Evolutionary conservation across 345 rosid species (phyloP), one percentile per base, ranked within the genome.

Genomic region (Hibiscus trionum): DNA sequence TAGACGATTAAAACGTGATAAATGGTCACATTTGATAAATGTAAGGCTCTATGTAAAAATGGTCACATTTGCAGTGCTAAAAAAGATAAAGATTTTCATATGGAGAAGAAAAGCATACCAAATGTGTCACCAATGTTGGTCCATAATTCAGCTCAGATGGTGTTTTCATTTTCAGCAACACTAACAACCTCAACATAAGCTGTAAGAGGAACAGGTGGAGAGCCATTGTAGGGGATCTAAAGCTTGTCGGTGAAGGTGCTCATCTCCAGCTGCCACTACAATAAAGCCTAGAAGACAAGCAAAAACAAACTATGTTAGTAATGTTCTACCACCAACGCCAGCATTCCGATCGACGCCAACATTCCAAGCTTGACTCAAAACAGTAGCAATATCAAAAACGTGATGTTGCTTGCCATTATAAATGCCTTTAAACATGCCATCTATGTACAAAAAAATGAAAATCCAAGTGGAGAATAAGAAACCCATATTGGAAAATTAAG

Each of bases 391-490:
- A 69, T 92, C 99, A 0, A 93, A 81, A 2, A 72, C 87, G 62
- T 95, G 97, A 77, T 74, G 84, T 64, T 89, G 93, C 87, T 89
- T 95, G 15, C 97, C 96, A 71, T 95, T 82, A 73, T 95, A 95
- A 56, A 92, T 81, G 55, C 99, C 99, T 61, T 86, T 92, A 71
- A 95, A 95, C 99, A 92, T 95, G 70, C 93, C 97, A 95, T 95
- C 97, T 95, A 82, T 61, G 7, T 44, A 3, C 21, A 26, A 66
- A 0, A 24, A 37, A 12, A 27, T 59, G 29, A 14, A 29, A 29
- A 10, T 24, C 39, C 46, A 39, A 39, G 35, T 19, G 53, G 61
- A 76, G 39, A 59, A 31, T 21, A 66, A 19, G 71, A 49, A 59
- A 24, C 50, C 24, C 27, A 72, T 7, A 67, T 31, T 37, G 31